phyloP scores from a whole-genome alignment of 163 green algal species.

The Chlamydomonas reinhardtii region DNA sequence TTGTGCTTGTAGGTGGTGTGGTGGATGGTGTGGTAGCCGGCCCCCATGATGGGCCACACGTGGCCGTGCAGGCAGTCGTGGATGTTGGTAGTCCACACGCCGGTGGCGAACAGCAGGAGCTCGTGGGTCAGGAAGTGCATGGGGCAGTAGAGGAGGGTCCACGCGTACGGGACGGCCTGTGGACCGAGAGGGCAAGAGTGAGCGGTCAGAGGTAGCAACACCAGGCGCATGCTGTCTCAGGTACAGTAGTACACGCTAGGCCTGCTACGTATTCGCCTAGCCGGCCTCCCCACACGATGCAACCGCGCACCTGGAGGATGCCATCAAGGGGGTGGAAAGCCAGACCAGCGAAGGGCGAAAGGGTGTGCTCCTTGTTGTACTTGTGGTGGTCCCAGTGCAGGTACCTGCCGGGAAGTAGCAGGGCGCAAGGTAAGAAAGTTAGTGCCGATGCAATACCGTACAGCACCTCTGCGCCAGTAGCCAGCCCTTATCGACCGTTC shows the following conservation, averaged over 20 bases:
- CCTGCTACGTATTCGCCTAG: too few relatives aligned
- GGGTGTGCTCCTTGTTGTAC: constrained; percentile 97
- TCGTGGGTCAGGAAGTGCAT: constrained; percentile 96
- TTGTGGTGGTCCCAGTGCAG: constrained; percentile 95
- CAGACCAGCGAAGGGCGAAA: constrained; percentile 87
- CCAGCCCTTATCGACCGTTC: too few relatives aligned
- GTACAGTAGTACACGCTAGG: too few relatives aligned
- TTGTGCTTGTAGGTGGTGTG: constrained; percentile 96
- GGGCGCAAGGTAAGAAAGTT: too few relatives aligned
- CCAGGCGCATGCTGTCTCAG: too few relatives aligned
- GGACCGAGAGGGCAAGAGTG: background rate
- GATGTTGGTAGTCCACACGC: constrained; percentile 97
- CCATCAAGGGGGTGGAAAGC: constrained; percentile 96
- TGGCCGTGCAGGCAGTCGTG: constrained; percentile 90
- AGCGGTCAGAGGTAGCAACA: too few relatives aligned
- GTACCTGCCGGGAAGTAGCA: constrained; percentile 49
- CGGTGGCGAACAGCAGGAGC: constrained; percentile 94
- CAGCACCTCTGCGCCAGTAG: too few relatives aligned
- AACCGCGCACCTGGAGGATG: constrained; percentile 79
- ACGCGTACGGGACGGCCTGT: constrained; percentile 84
- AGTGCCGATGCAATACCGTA: too few relatives aligned
- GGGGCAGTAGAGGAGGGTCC: constrained; percentile 88
- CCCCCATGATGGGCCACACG: constrained; percentile 92
- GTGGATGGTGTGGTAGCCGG: constrained; percentile 96
- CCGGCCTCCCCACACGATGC: too few relatives aligned